Conservation (phyloP, 2,329 filamentous ascomycete genomes). For the Beauveria pseudobassiana region DNA sequence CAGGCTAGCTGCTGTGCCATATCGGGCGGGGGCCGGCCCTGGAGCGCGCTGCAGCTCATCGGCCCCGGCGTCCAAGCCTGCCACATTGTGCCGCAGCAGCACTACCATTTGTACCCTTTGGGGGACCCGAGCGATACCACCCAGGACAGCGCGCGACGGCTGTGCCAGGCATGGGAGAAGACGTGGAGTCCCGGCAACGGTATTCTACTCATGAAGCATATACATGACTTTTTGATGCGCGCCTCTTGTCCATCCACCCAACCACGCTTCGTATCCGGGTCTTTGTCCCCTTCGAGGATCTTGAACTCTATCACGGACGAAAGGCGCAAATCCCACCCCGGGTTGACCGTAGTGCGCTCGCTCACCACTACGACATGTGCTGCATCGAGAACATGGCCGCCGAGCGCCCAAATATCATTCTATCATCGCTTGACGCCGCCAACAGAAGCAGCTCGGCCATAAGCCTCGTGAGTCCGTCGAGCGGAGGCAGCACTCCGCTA, state of each 20-base stretch:
- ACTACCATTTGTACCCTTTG: conserved; percentile 16
- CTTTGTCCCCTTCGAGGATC: background rate
- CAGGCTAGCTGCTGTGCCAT: too few relatives aligned
- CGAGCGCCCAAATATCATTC: background rate
- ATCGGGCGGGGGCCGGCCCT: too few relatives aligned
- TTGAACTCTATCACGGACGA: background rate
- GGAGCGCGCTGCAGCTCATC: too few relatives aligned
- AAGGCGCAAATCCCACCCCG: background rate
- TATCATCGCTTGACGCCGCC: background rate
- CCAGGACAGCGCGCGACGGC: background rate
- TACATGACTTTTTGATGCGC: background rate
- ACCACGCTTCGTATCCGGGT: background rate
- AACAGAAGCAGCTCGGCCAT: background rate
- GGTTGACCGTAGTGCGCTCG: background rate
- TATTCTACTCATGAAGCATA: background rate
- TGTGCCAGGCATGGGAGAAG: background rate
- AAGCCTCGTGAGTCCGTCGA: background rate
- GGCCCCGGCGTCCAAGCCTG: conserved; percentile 17
- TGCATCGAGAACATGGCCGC: conserved; percentile 1
- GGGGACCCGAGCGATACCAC: background rate
- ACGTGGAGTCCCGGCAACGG: background rate
- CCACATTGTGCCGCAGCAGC: conserved; percentile 17
- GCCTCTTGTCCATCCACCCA: background rate
- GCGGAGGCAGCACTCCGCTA: background rate
- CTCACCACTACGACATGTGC: background rate